Evolutionary conservation across 768 basidiomycete species (phyloP), one percentile per base, ranked within the genome.

Genomic region (Lentinus tigrinus): DNA sequence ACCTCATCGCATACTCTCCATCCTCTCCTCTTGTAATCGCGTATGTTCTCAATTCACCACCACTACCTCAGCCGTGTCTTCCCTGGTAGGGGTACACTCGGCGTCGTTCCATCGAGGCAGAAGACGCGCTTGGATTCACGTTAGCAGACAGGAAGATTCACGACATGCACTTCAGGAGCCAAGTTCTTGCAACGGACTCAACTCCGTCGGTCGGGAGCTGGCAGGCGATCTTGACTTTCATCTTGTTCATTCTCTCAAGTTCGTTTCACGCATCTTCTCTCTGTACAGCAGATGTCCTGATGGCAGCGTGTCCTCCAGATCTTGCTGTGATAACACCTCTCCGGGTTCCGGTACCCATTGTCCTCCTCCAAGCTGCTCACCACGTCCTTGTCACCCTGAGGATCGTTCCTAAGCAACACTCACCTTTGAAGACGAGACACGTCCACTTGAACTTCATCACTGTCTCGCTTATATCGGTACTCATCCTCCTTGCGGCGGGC

Each of bases 371-470:
- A 7, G 21, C 44, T 7, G 17, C 23, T 11, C 51, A 27, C 2
- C 31, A 27, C 14, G n/a, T 43, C 44, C 66, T 59, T 46, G 27
- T 27, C 28, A 5, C 7, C 44, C 24, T 31, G 1, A 13, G 39
- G 9, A 28, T 60, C 13, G 42, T 44, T 7, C 38, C 34, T 38
- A 10, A 8, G 17, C 14, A 24, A 13, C 21, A 43, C 17, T 1
- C 37, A 26, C 19, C 49, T 13, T 10, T 21, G 31, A 51, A 59
- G 31, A 58, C 47, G 31, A 37, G 28, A n/a, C 61, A 69, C 42
- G 21, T 73, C 1, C 62, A 47, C 7, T 54, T 75, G 10, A 69
- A 74, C 58, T 70, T 70, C 55, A 64, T 70, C 37, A 73, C 70
- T 4, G 69, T 69, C 4, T 73, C 73, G 16, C 54, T 72, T 5